These are phyloP conservation scores for Drosera spatulata DNA, from an alignment of 179 eudicot genomes.

Conservation along the genomic window DNA sequence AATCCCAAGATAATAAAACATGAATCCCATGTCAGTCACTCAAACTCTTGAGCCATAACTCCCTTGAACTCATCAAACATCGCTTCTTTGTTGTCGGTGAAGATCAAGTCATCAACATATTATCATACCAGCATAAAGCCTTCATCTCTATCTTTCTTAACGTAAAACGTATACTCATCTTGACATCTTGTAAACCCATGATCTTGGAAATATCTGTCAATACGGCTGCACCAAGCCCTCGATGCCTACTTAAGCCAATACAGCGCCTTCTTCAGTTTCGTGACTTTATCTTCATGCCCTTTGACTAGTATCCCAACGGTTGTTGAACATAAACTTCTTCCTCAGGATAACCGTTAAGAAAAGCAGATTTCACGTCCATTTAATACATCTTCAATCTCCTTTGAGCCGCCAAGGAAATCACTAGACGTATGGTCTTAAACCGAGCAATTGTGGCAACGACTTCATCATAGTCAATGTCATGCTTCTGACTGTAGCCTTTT, in stretches of 20 bases:
- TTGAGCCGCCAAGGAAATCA: not conserved
- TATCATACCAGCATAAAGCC: not conserved
- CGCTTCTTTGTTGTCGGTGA: not conserved
- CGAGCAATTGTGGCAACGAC: constrained; percentile 1
- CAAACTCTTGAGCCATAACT: not conserved
- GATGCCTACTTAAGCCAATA: constrained; percentile 1
- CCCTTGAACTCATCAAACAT: constrained; percentile 1
- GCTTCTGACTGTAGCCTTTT: not conserved
- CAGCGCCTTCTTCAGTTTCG: not conserved
- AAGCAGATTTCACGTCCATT: constrained; percentile 2
- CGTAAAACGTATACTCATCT: not conserved
- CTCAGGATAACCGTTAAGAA: not conserved
- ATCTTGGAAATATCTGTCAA: not conserved
- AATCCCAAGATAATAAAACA: not conserved
- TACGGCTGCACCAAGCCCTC: not conserved
- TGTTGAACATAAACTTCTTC: constrained; percentile 1
- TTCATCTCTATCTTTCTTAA: not conserved
- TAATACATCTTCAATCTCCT: constrained; percentile 1
- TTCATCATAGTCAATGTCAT: constrained; percentile 1
- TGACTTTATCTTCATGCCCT: not conserved
- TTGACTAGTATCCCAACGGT: not conserved
- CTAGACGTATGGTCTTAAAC: not conserved
- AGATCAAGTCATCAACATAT: constrained; percentile 4
- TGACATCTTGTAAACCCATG: constrained; percentile 3
- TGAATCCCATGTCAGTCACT: not conserved